phyloP scores from a whole-genome alignment of 2,329 filamentous ascomycete genomes.

The Colletotrichum lentis region DNA sequence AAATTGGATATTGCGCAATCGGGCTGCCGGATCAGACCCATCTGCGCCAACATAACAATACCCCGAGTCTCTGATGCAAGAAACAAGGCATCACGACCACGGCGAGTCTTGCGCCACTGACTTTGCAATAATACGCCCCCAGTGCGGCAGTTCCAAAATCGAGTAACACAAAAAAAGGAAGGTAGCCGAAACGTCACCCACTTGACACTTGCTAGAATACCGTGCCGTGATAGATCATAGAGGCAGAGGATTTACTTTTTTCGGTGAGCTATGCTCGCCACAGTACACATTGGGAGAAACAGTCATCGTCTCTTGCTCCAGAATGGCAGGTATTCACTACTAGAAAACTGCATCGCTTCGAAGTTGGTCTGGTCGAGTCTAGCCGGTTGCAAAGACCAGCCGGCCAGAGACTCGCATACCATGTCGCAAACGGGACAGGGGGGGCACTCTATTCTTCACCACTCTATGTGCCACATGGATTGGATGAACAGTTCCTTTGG shows the following conservation, averaged over 20 bases:
- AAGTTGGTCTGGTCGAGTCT: neutral
- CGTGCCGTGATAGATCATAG: too few relatives aligned
- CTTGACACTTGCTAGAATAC: neutral
- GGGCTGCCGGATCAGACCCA: neutral
- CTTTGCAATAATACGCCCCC: slow-evolving; percentile 1
- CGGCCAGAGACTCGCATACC: neutral
- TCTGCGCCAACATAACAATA: neutral
- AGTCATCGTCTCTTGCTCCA: neutral
- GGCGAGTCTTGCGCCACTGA: slow-evolving; percentile 1
- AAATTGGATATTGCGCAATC: neutral
- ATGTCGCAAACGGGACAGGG: slow-evolving; percentile 4
- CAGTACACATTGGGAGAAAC: neutral
- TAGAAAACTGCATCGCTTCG: neutral
- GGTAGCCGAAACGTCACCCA: slow-evolving; percentile 20
- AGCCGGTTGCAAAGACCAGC: neutral
- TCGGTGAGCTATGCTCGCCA: neutral
- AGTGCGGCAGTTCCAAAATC: slow-evolving; percentile 3
- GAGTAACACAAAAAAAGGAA: slow-evolving; percentile 23
- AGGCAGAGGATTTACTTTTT: slow-evolving; percentile 1
- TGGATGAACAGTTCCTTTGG: slow-evolving; percentile 19
- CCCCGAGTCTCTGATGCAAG: neutral
- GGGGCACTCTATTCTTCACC: neutral
- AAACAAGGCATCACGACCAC: neutral
- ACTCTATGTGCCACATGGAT: slow-evolving; percentile 9
- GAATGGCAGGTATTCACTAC: neutral